These are phyloP conservation scores for Leucocoprinus birnbaumii DNA, from an alignment of 768 basidiomycete genomes.

Conservation along the genomic window DNA sequence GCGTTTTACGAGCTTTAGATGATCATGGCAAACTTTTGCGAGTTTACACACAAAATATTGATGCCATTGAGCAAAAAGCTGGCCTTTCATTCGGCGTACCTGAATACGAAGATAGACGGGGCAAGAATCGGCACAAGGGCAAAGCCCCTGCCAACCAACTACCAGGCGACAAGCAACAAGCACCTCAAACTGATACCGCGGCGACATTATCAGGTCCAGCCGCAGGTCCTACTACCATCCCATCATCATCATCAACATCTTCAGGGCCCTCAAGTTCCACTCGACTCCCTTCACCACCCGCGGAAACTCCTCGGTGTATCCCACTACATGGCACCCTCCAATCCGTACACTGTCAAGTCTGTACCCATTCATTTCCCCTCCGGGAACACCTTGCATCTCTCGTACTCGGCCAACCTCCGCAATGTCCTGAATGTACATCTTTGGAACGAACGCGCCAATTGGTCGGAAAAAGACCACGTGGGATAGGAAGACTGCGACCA, in stretches of 20 bases:
- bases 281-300: slow-evolving; percentile 47
- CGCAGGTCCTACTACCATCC: slow-evolving; percentile 7
- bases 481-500: slow-evolving; percentile 78
- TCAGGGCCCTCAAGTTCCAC: neutral
- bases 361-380: slow-evolving; percentile 71
- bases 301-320: slow-evolving; percentile 75
- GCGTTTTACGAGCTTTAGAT: slow-evolving; percentile 70
- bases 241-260: slow-evolving; percentile 12
- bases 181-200: neutral
- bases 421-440: slow-evolving; percentile 77
- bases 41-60: slow-evolving; percentile 94
- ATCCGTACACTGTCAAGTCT: slow-evolving; percentile 76
- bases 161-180: slow-evolving; percentile 11
- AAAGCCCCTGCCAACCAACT: slow-evolving; percentile 21
- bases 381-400: slow-evolving; percentile 59
- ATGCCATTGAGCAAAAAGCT: slow-evolving; percentile 83
- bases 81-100: slow-evolving; percentile 88
- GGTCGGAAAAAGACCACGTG: slow-evolving; percentile 74
- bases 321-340: slow-evolving; percentile 88
- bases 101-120: slow-evolving; percentile 55
- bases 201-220: neutral
- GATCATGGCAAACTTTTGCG: slow-evolving; percentile 73
- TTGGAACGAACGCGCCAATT: slow-evolving; percentile 68
- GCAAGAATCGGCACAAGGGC: slow-evolving; percentile 46
- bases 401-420: slow-evolving; percentile 57